Conservation (phyloP, 2,329 filamentous ascomycete species). For the Aureobasidium sp. region DNA sequence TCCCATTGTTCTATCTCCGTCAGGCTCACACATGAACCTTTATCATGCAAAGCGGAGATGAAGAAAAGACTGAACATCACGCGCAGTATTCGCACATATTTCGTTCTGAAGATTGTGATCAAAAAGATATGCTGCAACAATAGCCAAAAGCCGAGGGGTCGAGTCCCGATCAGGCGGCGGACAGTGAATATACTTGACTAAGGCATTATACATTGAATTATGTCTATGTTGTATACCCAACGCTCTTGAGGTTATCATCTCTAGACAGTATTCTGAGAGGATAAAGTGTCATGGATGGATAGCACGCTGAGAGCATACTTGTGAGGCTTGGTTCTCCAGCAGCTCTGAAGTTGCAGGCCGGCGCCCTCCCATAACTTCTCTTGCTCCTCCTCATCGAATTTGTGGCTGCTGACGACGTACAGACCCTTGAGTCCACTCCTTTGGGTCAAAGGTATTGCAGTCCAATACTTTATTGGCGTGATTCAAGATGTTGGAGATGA, state of each 20-base stretch:
- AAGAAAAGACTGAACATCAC: not conserved
- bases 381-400: not conserved
- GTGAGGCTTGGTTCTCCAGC: not conserved
- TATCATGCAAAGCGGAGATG: not conserved
- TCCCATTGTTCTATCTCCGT: not conserved
- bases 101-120: too few species aligned
- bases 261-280: not conserved
- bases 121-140: not conserved
- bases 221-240: not conserved
- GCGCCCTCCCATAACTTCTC: not conserved
- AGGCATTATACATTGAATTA: not conserved
- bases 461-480: not conserved
- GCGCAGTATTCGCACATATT: not conserved
- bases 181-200: too few species aligned
- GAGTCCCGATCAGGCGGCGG: not conserved
- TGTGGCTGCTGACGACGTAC: not conserved
- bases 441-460: not conserved
- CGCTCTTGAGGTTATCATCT: not conserved
- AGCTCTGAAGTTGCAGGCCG: not conserved
- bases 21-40: too few species aligned
- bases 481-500: conserved; percentile 2
- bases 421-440: not conserved
- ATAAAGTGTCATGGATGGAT: not conserved
- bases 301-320: not conserved
- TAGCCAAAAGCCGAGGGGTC: not conserved